Percentiles rank a stretch among this genome's conserved stretches.
phyloP scores from a whole-genome alignment of 495 filamentous ascomycete species.

The Hyphodiscus hymeniophilus region DNA sequence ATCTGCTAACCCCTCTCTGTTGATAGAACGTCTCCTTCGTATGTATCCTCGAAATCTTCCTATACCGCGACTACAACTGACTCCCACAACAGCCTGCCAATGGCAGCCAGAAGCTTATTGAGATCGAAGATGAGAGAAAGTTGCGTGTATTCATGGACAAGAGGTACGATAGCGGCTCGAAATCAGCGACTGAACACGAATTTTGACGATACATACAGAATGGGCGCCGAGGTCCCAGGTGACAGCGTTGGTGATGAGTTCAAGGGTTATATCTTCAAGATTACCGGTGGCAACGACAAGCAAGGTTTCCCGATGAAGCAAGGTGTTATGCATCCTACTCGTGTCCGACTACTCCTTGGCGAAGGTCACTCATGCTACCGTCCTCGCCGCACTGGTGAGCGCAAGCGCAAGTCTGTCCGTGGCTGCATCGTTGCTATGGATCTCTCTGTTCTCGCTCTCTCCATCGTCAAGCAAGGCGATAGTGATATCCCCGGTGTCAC shows the following conservation, averaged over 20 bases:
- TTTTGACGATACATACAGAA: conserved; percentile 29
- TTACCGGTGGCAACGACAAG: conserved; percentile 99
- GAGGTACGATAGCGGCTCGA: conserved; percentile 20
- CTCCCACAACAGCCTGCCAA: conserved; percentile 59
- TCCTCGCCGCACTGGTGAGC: conserved; percentile 92
- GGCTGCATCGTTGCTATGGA: conserved; percentile 97
- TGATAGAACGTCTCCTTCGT: conserved; percentile 69
- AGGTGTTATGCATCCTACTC: conserved; percentile 96
- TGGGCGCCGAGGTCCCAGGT: conserved; percentile 92
- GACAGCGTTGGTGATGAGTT: conserved; percentile 96
- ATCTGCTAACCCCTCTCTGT: conserved; percentile 12
- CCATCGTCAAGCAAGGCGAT: conserved; percentile 96
- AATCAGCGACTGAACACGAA: not conserved
- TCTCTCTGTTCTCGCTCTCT: conserved; percentile 84
- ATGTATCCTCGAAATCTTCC: conserved; percentile 5
- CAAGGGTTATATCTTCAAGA: conserved; percentile 97
- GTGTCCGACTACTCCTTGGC: conserved; percentile 89
- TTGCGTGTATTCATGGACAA: conserved; percentile 51
- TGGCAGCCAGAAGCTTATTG: conserved; percentile 97
- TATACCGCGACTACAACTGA: conserved; percentile 9
- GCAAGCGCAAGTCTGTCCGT: conserved; percentile 96
- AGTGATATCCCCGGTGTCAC: conserved; percentile 87
- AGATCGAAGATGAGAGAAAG: conserved; percentile 95
- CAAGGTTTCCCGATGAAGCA: conserved; percentile 99
- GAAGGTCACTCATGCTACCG: conserved; percentile 97